Percentiles rank a stretch among this genome's conserved stretches.
These are phyloP conservation scores for Anthracocystis walkeri DNA, from an alignment of 1,284 basidiomycete genomes.

Conservation along the genomic window DNA sequence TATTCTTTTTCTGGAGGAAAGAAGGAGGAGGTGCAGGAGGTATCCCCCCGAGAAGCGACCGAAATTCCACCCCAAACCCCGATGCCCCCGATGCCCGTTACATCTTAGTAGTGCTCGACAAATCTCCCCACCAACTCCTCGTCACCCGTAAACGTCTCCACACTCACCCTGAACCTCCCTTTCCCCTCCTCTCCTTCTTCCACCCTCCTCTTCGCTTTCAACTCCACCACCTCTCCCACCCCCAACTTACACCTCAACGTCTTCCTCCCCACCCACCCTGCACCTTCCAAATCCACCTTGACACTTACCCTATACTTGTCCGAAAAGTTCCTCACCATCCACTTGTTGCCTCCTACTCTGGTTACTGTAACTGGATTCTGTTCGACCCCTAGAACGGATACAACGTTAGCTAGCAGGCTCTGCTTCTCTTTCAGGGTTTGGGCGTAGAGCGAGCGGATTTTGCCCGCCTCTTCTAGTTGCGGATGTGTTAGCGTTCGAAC, in stretches of 20 bases:
- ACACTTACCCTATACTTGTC: constrained; percentile 12
- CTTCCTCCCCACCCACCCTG: constrained; percentile 6
- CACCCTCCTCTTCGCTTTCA: not conserved
- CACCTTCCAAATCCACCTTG: not conserved
- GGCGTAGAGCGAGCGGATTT: constrained; percentile 56
- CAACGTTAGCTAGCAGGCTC: constrained; percentile 33
- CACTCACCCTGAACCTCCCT: not conserved
- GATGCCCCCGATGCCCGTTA: too few relatives aligned
- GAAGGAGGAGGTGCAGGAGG: too few relatives aligned
- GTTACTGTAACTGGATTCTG: constrained; percentile 22
- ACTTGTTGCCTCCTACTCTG: not conserved
- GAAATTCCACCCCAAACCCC: too few relatives aligned
- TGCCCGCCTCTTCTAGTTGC: not conserved
- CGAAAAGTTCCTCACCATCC: constrained; percentile 26
- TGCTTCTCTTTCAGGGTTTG: constrained; percentile 52
- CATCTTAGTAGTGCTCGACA: constrained; percentile 10
- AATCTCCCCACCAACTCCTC: constrained; percentile 7
- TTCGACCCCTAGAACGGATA: constrained; percentile 35
- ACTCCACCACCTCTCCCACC: not conserved
- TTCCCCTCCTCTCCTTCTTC: not conserved
- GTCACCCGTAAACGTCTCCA: constrained; percentile 3
- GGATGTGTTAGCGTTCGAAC: constrained; percentile 32
- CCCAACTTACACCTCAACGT: not conserved
- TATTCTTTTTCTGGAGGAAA: too few relatives aligned
- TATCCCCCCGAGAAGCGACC: too few relatives aligned